phyloP scores from a whole-genome alignment of 305 asterid species.

The Lippia alba region DNA sequence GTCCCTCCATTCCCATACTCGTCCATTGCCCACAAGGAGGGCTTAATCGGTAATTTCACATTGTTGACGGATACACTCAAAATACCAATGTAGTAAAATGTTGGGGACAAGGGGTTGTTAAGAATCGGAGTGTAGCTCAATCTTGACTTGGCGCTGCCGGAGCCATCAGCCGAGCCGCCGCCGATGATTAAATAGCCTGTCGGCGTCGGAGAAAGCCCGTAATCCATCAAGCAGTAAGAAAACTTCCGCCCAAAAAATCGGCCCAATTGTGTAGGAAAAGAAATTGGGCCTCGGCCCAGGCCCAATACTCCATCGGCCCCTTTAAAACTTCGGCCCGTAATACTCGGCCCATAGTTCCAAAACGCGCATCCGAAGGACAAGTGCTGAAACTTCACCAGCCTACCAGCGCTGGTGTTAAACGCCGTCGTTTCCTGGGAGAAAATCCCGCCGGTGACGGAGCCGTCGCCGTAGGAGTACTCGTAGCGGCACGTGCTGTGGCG shows the following conservation, averaged over 20 bases:
- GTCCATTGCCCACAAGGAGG: conserved; percentile 76
- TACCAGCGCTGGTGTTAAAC: conserved; percentile 58
- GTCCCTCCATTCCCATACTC: conserved; percentile 79
- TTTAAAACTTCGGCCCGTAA: conserved; percentile 64
- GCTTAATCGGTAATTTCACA: conserved; percentile 61
- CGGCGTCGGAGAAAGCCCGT: conserved; percentile 72
- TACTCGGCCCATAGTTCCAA: conserved; percentile 67
- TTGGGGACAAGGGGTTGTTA: conserved; percentile 50
- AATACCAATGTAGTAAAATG: conserved; percentile 75
- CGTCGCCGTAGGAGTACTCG: conserved; percentile 69
- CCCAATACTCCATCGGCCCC: conserved; percentile 83
- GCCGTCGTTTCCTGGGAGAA: conserved; percentile 72
- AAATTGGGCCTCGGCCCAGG: conserved; percentile 80
- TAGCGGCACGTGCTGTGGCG: conserved; percentile 79
- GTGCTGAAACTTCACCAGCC: conserved; percentile 37
- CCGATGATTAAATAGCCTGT: conserved; percentile 75
- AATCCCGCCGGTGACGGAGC: conserved; percentile 66
- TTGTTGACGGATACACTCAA: conserved; percentile 40
- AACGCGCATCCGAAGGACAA: conserved; percentile 75
- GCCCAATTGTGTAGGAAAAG: conserved; percentile 71
- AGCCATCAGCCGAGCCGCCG: conserved; percentile 39
- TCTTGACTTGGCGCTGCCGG: conserved; percentile 23
- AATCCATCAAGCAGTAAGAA: conserved; percentile 78
- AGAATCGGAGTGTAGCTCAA: conserved; percentile 65
- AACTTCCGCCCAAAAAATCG: conserved; percentile 66